Conservation (phyloP, 2,329 filamentous ascomycete genomes). For the Magnaporthiopsis rhizophila region DNA sequence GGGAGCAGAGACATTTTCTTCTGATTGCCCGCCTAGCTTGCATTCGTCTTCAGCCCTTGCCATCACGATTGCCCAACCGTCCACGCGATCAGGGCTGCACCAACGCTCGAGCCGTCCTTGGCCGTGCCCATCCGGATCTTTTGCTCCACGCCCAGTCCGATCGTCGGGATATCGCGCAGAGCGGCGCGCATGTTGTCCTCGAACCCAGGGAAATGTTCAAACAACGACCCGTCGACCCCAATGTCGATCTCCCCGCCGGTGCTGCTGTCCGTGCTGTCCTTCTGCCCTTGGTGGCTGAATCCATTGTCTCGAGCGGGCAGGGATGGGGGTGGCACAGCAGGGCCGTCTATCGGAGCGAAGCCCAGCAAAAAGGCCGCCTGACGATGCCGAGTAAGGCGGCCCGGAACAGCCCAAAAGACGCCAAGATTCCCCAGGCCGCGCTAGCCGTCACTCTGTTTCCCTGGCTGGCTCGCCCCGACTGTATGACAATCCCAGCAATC, state of each 20-base stretch:
- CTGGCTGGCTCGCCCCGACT: slow-evolving; percentile 54
- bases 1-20: no score
- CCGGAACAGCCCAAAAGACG: not conserved
- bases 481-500: slow-evolving; percentile 72
- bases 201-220: slow-evolving; percentile 93
- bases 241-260: slow-evolving; percentile 51
- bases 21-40: not conserved
- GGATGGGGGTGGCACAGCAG: not conserved
- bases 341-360: not conserved
- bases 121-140: slow-evolving; percentile 88
- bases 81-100: slow-evolving; percentile 86
- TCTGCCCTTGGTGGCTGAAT: not conserved
- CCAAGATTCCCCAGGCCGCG: not conserved
- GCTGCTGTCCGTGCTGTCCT: not conserved
- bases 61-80: slow-evolving; percentile 34
- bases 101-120: slow-evolving; percentile 88
- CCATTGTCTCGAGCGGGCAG: not conserved
- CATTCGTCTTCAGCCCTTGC: not conserved
- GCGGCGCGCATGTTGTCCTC: slow-evolving; percentile 79
- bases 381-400: not conserved
- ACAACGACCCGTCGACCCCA: slow-evolving; percentile 85
- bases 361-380: not conserved
- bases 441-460: no score
- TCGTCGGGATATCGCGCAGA: slow-evolving; percentile 63
- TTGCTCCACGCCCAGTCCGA: slow-evolving; percentile 70